Evolutionary conservation across 225 moss, liverwort and hornwort species (phyloP).

Genomic region (Pleurozium schreberi): DNA sequence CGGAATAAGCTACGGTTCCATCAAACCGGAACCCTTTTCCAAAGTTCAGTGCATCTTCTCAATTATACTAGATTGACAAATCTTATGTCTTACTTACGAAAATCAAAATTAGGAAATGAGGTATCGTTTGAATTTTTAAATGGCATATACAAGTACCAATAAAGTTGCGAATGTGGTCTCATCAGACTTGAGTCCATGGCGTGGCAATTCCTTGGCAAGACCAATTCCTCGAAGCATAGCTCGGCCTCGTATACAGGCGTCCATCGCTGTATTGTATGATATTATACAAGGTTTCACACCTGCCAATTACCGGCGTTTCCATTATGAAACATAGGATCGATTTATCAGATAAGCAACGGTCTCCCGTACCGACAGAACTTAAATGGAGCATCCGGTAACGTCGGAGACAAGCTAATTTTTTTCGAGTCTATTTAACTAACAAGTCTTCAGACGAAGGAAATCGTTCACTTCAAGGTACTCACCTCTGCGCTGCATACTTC

Average conservation of each 20-base stretch:
- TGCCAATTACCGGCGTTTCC: conserved; percentile 1
- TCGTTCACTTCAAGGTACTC: background rate
- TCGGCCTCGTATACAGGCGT: conserved; percentile 44
- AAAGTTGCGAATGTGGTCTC: conserved; percentile 40
- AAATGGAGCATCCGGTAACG: background rate
- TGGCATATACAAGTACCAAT: conserved; percentile 18
- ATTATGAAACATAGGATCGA: background rate
- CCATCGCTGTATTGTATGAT: conserved; percentile 55
- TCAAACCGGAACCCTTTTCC: background rate
- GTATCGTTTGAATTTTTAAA: background rate
- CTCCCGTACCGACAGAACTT: background rate
- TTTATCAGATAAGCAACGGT: background rate
- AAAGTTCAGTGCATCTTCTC: background rate
- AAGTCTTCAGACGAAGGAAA: background rate
- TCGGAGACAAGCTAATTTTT: background rate
- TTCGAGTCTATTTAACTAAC: background rate
- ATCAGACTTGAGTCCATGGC: conserved; percentile 35
- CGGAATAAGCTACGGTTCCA: background rate
- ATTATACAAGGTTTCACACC: conserved; percentile 38
- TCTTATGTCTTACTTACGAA: background rate
- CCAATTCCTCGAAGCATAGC: conserved; percentile 48
- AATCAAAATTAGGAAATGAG: background rate
- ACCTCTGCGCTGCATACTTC: conserved; percentile 53
- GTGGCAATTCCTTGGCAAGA: conserved; percentile 42
- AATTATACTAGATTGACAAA: background rate